Base-by-base conservation (phyloP, 2,329 filamentous ascomycete species). In the Blumeria graminis region DNA sequence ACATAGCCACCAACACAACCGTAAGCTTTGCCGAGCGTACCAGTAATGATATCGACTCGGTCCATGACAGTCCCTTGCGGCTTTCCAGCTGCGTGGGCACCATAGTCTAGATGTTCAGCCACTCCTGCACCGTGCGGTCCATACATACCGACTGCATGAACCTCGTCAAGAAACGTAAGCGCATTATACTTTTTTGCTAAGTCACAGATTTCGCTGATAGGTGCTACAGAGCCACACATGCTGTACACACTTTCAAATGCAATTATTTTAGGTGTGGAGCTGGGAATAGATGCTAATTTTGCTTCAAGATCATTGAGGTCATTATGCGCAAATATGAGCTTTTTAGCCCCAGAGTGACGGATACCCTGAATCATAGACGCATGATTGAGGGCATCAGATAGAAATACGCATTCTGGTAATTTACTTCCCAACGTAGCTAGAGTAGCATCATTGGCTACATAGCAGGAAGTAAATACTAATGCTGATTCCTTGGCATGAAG, bases 321-420 rank as follows among this genome's bases (percentile, higher is more conserved):
- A 65, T 98, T 98, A 72, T 98, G 92, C 72, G 93, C 94, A 78
- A 96, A 98, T 32, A 98, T 90, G 70, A 96, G 78, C 76, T 98
- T 98, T 72, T 86, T 90, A 41, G 92, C 89, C 50, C 90, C 89
- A 9, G 90, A 96, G 70, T 98, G 92, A 48, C 92, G 86, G 65
- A 98, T 98, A 50, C 92, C 92, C 71, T 96, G 92, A 60, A 98
- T 98, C 92, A 98, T 98, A 6, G 90, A 96, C 11, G 92, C 92
- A 68, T 98, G 92, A 69, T 98, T 98, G 68, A 95, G 72, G 69
- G 86, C 94, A 71, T 98, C 92, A 6, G 89, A 95, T n/a, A 98
- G 74, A 65, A 96, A 94, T 48, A 98, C 92, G 66, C 92, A 98
- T 65, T 94, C 84, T 34, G 92, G 90, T 69, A 98, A 74, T 70